These are phyloP conservation scores for Debaryomyces hansenii DNA, from an alignment of 805 yeast genomes.

Conservation along the genomic window DNA sequence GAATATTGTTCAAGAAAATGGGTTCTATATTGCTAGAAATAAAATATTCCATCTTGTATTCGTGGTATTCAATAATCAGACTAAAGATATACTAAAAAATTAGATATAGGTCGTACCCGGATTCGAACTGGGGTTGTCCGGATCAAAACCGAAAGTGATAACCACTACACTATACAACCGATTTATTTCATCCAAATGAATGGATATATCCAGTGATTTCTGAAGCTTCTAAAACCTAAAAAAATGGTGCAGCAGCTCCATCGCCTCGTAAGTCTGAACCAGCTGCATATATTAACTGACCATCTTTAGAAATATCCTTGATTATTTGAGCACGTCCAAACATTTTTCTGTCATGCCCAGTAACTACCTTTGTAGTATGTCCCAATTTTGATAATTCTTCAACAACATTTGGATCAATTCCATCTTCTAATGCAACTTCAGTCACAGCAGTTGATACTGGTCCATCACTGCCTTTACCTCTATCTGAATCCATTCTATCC, in stretches of 20 bases:
- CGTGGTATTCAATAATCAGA: too few species aligned
- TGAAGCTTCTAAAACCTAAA: slow-evolving; percentile 20
- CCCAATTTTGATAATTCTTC: slow-evolving; percentile 52
- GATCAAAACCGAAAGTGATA: slow-evolving; percentile 81
- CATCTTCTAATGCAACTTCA: slow-evolving; percentile 63
- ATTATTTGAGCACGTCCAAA: slow-evolving; percentile 80
- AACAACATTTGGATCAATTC: slow-evolving; percentile 49
- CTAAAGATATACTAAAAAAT: slow-evolving; percentile 10
- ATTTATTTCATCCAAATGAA: background rate
- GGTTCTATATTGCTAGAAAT: too few species aligned
- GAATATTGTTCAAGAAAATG: too few species aligned
- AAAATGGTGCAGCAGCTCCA: slow-evolving; percentile 67
- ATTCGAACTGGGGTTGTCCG: slow-evolving; percentile 82
- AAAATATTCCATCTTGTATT: too few species aligned
- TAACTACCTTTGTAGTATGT: slow-evolving; percentile 49
- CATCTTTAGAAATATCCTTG: slow-evolving; percentile 36
- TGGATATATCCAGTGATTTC: background rate
- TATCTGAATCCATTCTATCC: slow-evolving; percentile 31
- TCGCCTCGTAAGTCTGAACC: slow-evolving; percentile 87
- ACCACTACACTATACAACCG: slow-evolving; percentile 72
- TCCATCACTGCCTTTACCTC: slow-evolving; percentile 62
- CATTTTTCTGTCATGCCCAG: slow-evolving; percentile 41
- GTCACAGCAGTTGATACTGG: slow-evolving; percentile 63
- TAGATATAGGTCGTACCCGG: slow-evolving; percentile 68
- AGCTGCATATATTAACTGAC: slow-evolving; percentile 54